phyloP scores from a whole-genome alignment of 371 early-diverging fungal genomes.

The Dichotomocladium elegans region DNA sequence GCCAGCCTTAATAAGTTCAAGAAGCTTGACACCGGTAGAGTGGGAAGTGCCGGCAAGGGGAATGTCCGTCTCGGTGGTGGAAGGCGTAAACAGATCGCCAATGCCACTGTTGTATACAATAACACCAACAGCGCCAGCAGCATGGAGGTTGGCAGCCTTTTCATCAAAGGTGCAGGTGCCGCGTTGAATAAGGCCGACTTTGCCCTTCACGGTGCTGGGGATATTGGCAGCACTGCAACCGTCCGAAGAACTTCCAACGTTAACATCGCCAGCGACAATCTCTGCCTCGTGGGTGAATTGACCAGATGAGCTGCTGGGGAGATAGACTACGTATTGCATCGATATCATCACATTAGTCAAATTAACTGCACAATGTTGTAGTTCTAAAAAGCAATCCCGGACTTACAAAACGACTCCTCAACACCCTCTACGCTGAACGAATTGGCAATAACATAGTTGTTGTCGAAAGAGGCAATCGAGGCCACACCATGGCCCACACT shows the following conservation, averaged over 20 bases:
- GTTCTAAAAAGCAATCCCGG: no score
- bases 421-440: slow-evolving; percentile 13
- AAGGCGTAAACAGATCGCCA: slow-evolving; percentile 12
- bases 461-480: slow-evolving; percentile 59
- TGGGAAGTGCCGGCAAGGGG: slow-evolving; percentile 30
- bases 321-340: not conserved
- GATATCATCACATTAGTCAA: not conserved
- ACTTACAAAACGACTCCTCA: not conserved
- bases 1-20: slow-evolving; percentile 8
- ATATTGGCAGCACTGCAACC: slow-evolving; percentile 9
- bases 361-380: not conserved
- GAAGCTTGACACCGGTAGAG: slow-evolving; percentile 17
- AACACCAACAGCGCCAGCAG: slow-evolving; percentile 50
- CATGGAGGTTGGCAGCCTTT: slow-evolving; percentile 35
- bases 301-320: not conserved
- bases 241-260: slow-evolving; percentile 8
- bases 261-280: slow-evolving; percentile 11
- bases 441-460: slow-evolving; percentile 19
- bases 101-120: slow-evolving; percentile 35
- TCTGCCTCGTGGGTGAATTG: slow-evolving; percentile 12
- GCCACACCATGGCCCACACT: slow-evolving; percentile 42
- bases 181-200: slow-evolving; percentile 44
- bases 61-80: slow-evolving; percentile 11
- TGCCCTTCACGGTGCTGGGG: slow-evolving; percentile 24
- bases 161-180: slow-evolving; percentile 53